phyloP scores from a whole-genome alignment of 2,329 filamentous ascomycete species.

The Arthrobotrys sinensis region DNA sequence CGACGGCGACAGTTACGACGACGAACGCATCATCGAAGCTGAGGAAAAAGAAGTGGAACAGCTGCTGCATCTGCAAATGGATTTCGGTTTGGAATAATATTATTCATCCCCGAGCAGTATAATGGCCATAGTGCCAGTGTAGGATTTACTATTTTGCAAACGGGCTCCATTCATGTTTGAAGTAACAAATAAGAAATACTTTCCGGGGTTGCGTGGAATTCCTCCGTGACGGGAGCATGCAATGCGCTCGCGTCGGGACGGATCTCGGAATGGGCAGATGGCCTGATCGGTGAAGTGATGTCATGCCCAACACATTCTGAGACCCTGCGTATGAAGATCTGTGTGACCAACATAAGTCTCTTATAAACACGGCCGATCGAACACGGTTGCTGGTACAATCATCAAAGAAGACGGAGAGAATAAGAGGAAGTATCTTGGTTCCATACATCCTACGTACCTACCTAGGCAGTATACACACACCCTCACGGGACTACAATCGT shows the following conservation, averaged over 20 bases:
- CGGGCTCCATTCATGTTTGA: no score
- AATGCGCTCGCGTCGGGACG: neutral
- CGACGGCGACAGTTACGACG: slow-evolving; percentile 3
- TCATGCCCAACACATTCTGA: slow-evolving; percentile 29
- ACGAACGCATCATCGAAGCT: slow-evolving; percentile 15
- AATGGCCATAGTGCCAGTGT: neutral
- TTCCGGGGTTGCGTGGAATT: neutral
- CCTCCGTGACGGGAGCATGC: neutral
- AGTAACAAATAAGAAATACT: neutral
- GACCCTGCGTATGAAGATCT: neutral
- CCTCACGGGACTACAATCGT: no score
- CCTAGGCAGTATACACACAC: no score
- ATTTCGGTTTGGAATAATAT: neutral
- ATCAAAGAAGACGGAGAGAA: neutral
- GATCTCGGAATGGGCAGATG: slow-evolving; percentile 17
- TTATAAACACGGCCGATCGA: slow-evolving; percentile 2
- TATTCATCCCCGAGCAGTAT: neutral
- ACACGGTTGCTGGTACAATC: no score
- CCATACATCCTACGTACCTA: no score
- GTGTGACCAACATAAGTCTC: neutral
- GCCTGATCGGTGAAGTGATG: slow-evolving; percentile 28
- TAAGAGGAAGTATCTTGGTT: neutral
- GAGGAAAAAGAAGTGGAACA: slow-evolving; percentile 7
- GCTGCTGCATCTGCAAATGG: slow-evolving; percentile 7
- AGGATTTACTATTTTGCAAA: neutral